Conservation (phyloP, 2,329 filamentous ascomycete species). For the Thermothelomyces thermophilus region DNA sequence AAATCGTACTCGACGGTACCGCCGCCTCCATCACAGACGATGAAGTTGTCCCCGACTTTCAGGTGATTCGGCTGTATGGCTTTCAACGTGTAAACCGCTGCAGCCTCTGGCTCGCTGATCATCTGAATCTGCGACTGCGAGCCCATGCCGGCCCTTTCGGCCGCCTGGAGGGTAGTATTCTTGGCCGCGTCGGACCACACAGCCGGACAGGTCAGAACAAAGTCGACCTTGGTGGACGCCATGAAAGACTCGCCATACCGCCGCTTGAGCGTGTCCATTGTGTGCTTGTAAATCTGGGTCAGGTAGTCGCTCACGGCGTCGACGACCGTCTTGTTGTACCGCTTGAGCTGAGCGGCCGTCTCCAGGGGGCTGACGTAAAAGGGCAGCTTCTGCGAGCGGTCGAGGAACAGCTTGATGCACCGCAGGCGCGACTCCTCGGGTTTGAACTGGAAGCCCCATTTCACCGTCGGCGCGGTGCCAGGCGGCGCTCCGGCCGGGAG, state of each 20-base stretch:
- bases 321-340: slow-evolving; percentile 68
- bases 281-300: slow-evolving; percentile 68
- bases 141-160: slow-evolving; percentile 73
- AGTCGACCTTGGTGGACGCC: slow-evolving; percentile 67
- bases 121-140: slow-evolving; percentile 63
- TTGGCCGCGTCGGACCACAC: slow-evolving; percentile 85
- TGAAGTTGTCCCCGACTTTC: slow-evolving; percentile 59
- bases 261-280: slow-evolving; percentile 67
- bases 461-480: slow-evolving; percentile 44
- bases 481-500: slow-evolving; percentile 33
- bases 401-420: slow-evolving; percentile 80
- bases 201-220: slow-evolving; percentile 73
- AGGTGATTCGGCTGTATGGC: slow-evolving; percentile 71
- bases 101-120: slow-evolving; percentile 75
- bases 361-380: slow-evolving; percentile 74
- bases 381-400: slow-evolving; percentile 71
- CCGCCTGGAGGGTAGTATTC: slow-evolving; percentile 71
- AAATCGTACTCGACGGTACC: slow-evolving; percentile 57
- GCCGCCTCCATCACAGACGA: slow-evolving; percentile 58
- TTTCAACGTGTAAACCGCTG: slow-evolving; percentile 72
- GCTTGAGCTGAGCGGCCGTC: slow-evolving; percentile 68
- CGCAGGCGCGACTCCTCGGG: slow-evolving; percentile 69
- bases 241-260: slow-evolving; percentile 75
- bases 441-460: slow-evolving; percentile 81
- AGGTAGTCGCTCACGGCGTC: slow-evolving; percentile 77